Conservation (phyloP, 208 protist genomes). For the Spongospora subterranea region DNA sequence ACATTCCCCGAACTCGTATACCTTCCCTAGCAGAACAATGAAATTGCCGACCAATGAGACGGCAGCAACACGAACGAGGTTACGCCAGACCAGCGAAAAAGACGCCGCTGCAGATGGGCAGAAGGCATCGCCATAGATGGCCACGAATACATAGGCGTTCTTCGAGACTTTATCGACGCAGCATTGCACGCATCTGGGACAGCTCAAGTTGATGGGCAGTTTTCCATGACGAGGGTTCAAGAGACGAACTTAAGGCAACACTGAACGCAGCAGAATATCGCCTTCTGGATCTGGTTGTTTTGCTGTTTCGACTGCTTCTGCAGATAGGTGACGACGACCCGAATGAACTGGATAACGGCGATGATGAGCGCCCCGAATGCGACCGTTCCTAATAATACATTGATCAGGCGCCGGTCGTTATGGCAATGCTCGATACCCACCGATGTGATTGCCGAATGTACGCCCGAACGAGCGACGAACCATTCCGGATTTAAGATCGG, state of each 20-base stretch:
- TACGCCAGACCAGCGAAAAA: constrained; percentile 58
- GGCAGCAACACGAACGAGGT: constrained; percentile 59
- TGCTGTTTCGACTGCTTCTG: constrained; percentile 26
- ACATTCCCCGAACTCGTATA: neutral
- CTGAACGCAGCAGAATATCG: constrained; percentile 54
- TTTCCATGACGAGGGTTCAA: neutral
- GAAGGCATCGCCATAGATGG: constrained; percentile 61
- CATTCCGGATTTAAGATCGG: neutral
- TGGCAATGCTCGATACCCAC: neutral
- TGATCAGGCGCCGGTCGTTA: neutral
- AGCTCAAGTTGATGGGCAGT: neutral
- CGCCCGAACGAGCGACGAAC: neutral
- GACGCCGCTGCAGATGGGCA: constrained; percentile 30
- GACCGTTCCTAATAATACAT: constrained; percentile 42
- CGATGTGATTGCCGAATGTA: constrained; percentile 66
- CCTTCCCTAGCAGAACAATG: constrained; percentile 54
- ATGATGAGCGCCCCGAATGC: constrained; percentile 71
- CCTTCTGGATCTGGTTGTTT: constrained; percentile 55
- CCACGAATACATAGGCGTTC: constrained; percentile 51
- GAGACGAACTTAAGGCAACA: constrained; percentile 46
- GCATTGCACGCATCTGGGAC: constrained; percentile 38
- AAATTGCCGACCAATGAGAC: constrained; percentile 42
- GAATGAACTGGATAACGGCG: constrained; percentile 59
- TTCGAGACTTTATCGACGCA: constrained; percentile 62
- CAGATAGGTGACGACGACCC: constrained; percentile 62